A percentile compares a stretch with the other conserved stretches of the same genome.
These are phyloP conservation scores for Phaseolus lunatus DNA, from an alignment of 306 rosid species.

Conservation along the genomic window DNA sequence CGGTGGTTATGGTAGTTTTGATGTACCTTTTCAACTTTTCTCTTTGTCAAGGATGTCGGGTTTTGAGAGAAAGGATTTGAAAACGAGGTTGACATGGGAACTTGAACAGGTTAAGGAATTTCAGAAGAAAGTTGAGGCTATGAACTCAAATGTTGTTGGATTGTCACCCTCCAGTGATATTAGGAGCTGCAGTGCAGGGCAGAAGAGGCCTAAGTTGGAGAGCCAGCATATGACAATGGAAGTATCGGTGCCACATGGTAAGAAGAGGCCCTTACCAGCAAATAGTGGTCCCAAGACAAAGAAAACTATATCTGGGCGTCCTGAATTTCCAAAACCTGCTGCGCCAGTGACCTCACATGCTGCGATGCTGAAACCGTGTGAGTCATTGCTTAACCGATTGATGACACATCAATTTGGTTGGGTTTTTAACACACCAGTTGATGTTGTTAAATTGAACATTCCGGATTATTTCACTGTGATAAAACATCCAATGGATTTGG, in stretches of 20 bases:
- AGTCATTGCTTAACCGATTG: conserved; percentile 60
- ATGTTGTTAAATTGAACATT: conserved; percentile 80
- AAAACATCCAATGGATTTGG: conserved; percentile 96
- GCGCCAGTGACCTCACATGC: conserved; percentile 55
- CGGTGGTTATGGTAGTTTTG: conserved; percentile 63
- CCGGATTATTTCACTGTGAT: conserved; percentile 88
- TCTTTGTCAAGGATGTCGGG: conserved; percentile 66
- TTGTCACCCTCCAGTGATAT: conserved; percentile 73
- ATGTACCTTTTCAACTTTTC: conserved; percentile 65
- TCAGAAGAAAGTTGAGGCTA: conserved; percentile 62
- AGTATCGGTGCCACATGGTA: conserved; percentile 55
- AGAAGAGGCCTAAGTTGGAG: conserved; percentile 61
- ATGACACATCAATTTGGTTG: conserved; percentile 68
- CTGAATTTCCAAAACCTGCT: conserved; percentile 56
- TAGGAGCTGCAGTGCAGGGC: conserved; percentile 70
- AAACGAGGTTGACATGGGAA: conserved; percentile 67
- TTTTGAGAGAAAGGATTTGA: conserved; percentile 76
- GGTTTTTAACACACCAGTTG: conserved; percentile 83
- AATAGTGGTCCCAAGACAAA: conserved; percentile 67
- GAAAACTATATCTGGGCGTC: conserved; percentile 52
- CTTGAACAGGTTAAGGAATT: conserved; percentile 76
- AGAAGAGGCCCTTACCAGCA: conserved; percentile 67
- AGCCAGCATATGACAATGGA: conserved; percentile 48
- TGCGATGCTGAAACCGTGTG: conserved; percentile 68
- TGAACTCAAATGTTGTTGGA: conserved; percentile 50